phyloP scores from a whole-genome alignment of 1,284 basidiomycete species.

The Phellopilus nigrolimitatus region DNA sequence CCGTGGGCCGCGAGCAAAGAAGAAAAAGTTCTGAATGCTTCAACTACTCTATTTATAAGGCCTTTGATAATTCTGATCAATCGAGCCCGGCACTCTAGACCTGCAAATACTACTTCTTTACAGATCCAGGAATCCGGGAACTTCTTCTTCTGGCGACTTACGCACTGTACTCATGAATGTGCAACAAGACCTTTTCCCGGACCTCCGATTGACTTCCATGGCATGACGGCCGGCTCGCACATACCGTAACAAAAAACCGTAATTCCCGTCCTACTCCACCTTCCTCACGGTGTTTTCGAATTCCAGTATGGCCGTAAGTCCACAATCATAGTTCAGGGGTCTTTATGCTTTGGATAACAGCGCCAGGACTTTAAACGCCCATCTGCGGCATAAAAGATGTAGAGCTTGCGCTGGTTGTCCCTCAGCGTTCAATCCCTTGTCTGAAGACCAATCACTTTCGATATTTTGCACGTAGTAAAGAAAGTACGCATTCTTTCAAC shows the following conservation, averaged over 20 bases:
- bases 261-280: neutral
- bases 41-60: too few species aligned
- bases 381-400: neutral
- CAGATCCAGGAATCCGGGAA: too few species aligned
- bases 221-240: neutral
- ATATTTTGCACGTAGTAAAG: too few species aligned
- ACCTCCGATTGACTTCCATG: neutral
- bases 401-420: neutral
- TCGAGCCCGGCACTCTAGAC: too few species aligned
- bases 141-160: too few species aligned
- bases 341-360: neutral
- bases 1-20: too few species aligned
- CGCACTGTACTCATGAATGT: too few species aligned
- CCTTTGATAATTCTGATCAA: too few species aligned
- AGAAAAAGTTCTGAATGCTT: too few species aligned
- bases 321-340: neutral
- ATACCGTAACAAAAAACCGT: neutral
- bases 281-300: neutral
- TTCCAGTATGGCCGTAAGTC: neutral
- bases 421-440: neutral
- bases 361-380: conserved; percentile 2
- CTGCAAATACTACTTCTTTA: too few species aligned
- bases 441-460: too few species aligned
- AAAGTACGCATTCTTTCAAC: neutral
- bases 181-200: too few species aligned